phyloP scores from a whole-genome alignment of 768 basidiomycete species.

The Russula earlei region DNA sequence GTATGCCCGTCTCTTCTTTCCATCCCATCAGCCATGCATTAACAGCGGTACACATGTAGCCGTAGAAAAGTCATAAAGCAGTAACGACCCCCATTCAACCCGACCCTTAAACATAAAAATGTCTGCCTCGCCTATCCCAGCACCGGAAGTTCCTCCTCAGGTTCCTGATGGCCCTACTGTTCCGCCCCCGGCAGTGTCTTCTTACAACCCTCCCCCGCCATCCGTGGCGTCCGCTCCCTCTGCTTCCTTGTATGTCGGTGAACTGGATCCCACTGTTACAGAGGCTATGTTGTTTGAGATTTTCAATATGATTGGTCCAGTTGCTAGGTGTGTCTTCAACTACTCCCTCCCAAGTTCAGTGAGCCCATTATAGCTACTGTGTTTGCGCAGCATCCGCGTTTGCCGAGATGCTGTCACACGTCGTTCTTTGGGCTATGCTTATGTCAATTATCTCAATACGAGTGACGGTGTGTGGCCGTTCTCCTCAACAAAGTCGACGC shows the following conservation, averaged over 20 bases:
- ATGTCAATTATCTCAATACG: conserved; percentile 97
- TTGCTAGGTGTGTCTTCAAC: conserved; percentile 65
- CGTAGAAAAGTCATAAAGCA: conserved; percentile 75
- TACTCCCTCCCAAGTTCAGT: background rate
- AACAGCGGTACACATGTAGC: conserved; percentile 7
- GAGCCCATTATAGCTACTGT: conserved; percentile 1
- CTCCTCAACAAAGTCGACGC: background rate
- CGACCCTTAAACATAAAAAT: conserved; percentile 29
- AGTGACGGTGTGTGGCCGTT: conserved; percentile 60
- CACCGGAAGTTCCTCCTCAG: conserved; percentile 25
- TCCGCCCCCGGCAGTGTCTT: conserved; percentile 43
- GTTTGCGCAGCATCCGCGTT: conserved; percentile 75
- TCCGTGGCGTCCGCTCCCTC: conserved; percentile 61
- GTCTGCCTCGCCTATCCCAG: conserved; percentile 30
- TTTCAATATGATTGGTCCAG: conserved; percentile 99
- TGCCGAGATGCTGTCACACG: conserved; percentile 99
- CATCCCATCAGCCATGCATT: conserved; percentile 16
- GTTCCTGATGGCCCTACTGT: conserved; percentile 38
- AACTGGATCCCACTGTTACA: conserved; percentile 94
- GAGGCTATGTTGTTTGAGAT: conserved; percentile 99
- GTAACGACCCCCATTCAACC: conserved; percentile 69
- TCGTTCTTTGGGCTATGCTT: conserved; percentile 98
- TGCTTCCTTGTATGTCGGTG: conserved; percentile 96
- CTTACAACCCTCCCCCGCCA: conserved; percentile 45
- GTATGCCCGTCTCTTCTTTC: conserved; percentile 32